Evolutionary conservation across 441 rosid species (phyloP).

Genomic region (Erodium chrysanthum): DNA sequence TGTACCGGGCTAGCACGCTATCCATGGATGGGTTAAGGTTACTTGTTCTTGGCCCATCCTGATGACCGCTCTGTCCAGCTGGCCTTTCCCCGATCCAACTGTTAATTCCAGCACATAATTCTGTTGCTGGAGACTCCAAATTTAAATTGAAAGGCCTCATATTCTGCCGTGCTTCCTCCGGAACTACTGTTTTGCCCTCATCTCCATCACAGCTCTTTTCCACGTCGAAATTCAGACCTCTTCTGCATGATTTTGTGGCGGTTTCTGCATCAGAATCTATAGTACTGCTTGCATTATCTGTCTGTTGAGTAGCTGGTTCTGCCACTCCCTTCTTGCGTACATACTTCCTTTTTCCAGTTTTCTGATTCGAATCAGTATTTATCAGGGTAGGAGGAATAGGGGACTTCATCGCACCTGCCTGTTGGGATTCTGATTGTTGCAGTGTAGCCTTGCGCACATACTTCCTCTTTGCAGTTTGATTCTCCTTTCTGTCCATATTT

Average conservation of each 20-base stretch:
- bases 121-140: slow-evolving; percentile 24
- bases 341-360: slow-evolving; percentile 51
- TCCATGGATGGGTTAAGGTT: slow-evolving; percentile 22
- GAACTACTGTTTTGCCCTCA: slow-evolving; percentile 16
- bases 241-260: slow-evolving; percentile 42
- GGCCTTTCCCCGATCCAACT: slow-evolving; percentile 19
- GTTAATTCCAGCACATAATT: slow-evolving; percentile 19
- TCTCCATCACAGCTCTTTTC: slow-evolving; percentile 29
- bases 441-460: slow-evolving; percentile 17
- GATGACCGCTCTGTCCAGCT: slow-evolving; percentile 29
- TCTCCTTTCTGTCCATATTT: slow-evolving; percentile 11
- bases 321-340: slow-evolving; percentile 36
- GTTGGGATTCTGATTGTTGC: slow-evolving; percentile 11
- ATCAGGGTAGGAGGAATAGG: neutral
- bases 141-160: slow-evolving; percentile 16
- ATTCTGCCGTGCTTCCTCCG: slow-evolving; percentile 22
- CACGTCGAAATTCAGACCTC: slow-evolving; percentile 45
- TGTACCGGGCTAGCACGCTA: slow-evolving; percentile 22
- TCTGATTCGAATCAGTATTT: slow-evolving; percentile 23
- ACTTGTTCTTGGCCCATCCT: slow-evolving; percentile 21
- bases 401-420: slow-evolving; percentile 2
- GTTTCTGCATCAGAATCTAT: slow-evolving; percentile 22
- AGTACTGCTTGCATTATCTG: slow-evolving; percentile 19
- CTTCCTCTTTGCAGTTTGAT: slow-evolving; percentile 21
- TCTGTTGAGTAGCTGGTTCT: slow-evolving; percentile 35